A percentile compares a stretch with the other conserved stretches of the same genome.
phyloP scores from a whole-genome alignment of 495 filamentous ascomycete genomes.

The Usnea hakonensis region DNA sequence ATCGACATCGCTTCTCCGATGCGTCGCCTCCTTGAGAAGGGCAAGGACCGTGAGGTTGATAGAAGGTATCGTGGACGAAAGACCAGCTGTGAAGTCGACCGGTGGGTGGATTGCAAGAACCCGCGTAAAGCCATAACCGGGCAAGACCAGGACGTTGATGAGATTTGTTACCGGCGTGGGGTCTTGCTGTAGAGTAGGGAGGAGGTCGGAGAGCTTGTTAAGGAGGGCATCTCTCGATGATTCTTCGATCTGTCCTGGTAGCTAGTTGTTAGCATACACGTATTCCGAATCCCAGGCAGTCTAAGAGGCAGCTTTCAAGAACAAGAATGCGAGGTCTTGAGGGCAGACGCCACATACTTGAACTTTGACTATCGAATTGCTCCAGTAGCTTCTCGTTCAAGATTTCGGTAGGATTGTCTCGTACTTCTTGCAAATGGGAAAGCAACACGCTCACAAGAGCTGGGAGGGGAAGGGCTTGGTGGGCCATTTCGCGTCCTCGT shows the following conservation, averaged over 20 bases:
- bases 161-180: slow-evolving; percentile 43
- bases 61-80: slow-evolving; percentile 52
- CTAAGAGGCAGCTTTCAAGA: not conserved
- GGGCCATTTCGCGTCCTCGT: slow-evolving; percentile 9
- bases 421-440: slow-evolving; percentile 13
- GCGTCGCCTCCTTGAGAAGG: slow-evolving; percentile 63
- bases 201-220: slow-evolving; percentile 39
- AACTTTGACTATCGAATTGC: slow-evolving; percentile 12
- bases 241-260: slow-evolving; percentile 14
- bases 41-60: slow-evolving; percentile 65
- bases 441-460: slow-evolving; percentile 1
- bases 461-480: not conserved
- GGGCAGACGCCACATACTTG: slow-evolving; percentile 11
- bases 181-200: slow-evolving; percentile 44
- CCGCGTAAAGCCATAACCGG: slow-evolving; percentile 38
- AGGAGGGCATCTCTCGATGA: slow-evolving; percentile 28
- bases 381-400: slow-evolving; percentile 20
- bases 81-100: slow-evolving; percentile 42
- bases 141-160: slow-evolving; percentile 29
- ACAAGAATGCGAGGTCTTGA: not conserved
- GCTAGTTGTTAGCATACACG: not conserved
- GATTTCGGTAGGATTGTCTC: slow-evolving; percentile 6
- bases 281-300: not conserved
- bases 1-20: slow-evolving; percentile 52
- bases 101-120: slow-evolving; percentile 40